Percentiles rank a stretch among this genome's conserved stretches.
Evolutionary conservation across 202 grass and related monocot species (phyloP).

Genomic region (Saccharum hybrid): DNA sequence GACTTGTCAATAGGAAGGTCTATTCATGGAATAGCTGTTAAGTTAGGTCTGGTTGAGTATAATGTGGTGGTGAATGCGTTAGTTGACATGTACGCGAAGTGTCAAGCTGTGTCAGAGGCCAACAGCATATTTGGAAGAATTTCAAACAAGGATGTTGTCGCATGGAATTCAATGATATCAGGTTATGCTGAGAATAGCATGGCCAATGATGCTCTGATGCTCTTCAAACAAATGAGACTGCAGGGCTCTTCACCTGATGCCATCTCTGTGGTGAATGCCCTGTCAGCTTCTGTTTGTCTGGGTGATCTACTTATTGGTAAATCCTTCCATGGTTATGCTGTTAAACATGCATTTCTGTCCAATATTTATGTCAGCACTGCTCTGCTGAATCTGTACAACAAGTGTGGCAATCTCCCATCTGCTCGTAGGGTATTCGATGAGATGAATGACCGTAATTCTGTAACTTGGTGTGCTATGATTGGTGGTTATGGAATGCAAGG

Average conservation of each 20-base stretch:
- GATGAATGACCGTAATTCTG: constrained; percentile 53
- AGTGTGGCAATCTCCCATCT: constrained; percentile 66
- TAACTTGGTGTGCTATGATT: constrained; percentile 76
- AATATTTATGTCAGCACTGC: constrained; percentile 69
- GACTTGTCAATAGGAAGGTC: constrained; percentile 52
- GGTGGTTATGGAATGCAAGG: constrained; percentile 71
- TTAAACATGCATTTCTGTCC: constrained; percentile 54
- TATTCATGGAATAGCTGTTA: constrained; percentile 57
- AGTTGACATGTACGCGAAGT: constrained; percentile 73
- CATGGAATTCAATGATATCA: constrained; percentile 69
- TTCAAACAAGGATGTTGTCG: constrained; percentile 59
- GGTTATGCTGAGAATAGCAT: constrained; percentile 65
- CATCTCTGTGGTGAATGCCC: constrained; percentile 57
- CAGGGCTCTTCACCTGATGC: constrained; percentile 56
- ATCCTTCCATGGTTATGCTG: constrained; percentile 58
- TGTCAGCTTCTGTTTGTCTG: constrained; percentile 62
- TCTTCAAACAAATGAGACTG: constrained; percentile 63
- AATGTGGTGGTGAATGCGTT: constrained; percentile 58
- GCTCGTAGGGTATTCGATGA: constrained; percentile 56
- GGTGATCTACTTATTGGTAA: constrained; percentile 53
- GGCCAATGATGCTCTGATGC: constrained; percentile 50
- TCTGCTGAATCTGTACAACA: constrained; percentile 67
- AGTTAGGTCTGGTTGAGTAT: constrained; percentile 41
- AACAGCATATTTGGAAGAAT: constrained; percentile 48
- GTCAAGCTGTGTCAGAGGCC: constrained; percentile 50